Conservation (phyloP, 805 yeast genomes). For the Scheffersomyces amazonensis region DNA sequence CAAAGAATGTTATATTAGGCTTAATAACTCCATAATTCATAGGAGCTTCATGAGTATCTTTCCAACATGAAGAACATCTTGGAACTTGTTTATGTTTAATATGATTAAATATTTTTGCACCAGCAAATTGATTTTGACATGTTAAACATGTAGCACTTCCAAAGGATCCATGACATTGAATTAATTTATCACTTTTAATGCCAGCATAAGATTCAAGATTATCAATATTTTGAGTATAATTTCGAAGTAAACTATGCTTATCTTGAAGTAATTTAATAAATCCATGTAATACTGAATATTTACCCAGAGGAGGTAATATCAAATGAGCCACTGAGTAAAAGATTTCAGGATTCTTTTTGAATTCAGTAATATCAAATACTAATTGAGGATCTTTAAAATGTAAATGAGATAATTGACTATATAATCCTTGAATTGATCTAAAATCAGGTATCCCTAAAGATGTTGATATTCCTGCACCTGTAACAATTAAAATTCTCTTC, state of each 20-base stretch:
- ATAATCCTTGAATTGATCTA: conserved; percentile 84
- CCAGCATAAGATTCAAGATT: conserved; percentile 84
- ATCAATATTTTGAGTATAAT: conserved; percentile 90
- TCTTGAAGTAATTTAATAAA: conserved; percentile 74
- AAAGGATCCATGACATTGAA: conserved; percentile 93
- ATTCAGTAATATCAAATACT: conserved; percentile 74
- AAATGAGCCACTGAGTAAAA: conserved; percentile 85
- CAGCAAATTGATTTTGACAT: conserved; percentile 65
- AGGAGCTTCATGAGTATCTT: conserved; percentile 15
- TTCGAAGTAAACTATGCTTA: conserved; percentile 71
- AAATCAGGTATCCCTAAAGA: conserved; percentile 90
- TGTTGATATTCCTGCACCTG: conserved; percentile 94
- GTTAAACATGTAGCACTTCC: conserved; percentile 83
- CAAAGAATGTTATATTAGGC: conserved; percentile 91
- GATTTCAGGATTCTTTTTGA: conserved; percentile 70
- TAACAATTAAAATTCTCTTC: conserved; percentile 62
- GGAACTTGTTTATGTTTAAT: conserved; percentile 63
- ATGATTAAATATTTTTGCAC: conserved; percentile 58
- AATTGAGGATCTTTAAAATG: conserved; percentile 88
- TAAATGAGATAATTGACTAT: conserved; percentile 61
- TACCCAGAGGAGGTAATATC: conserved; percentile 70
- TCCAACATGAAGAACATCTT: conserved; percentile 64
- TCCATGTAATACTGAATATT: conserved; percentile 75
- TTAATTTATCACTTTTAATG: conserved; percentile 57
- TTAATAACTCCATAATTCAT: conserved; percentile 78